Evolutionary conservation across 1,284 basidiomycete genomes (phyloP).

Genomic region (Naganishia cerealis): DNA sequence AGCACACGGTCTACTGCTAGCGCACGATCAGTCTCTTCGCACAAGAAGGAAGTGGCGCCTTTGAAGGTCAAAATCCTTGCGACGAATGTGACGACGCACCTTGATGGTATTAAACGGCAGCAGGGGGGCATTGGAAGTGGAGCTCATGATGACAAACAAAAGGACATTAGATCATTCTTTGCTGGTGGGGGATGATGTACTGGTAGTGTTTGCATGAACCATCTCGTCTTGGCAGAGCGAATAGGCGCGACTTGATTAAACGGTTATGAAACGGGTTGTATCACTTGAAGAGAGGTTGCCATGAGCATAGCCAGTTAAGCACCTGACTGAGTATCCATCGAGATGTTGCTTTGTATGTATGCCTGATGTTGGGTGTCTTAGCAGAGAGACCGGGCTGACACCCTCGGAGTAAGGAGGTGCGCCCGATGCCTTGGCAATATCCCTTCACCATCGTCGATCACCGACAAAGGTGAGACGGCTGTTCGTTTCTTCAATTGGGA

Average conservation of each 20-base stretch:
- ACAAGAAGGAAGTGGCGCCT: slow-evolving; percentile 33
- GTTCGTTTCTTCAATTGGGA: background rate
- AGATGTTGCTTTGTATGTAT: no score
- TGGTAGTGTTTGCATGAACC: background rate
- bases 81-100: slow-evolving; percentile 52
- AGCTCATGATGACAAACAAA: slow-evolving; percentile 71
- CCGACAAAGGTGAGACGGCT: slow-evolving; percentile 27
- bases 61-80: slow-evolving; percentile 45
- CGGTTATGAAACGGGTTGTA: no score
- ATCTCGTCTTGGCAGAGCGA: background rate
- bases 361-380: no score
- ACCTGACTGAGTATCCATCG: no score
- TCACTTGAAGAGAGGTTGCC: no score
- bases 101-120: slow-evolving; percentile 62
- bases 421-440: background rate
- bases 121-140: slow-evolving; percentile 72
- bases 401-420: background rate
- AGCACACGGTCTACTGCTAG: slow-evolving; percentile 14
- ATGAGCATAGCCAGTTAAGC: no score
- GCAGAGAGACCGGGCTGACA: no score
- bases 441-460: slow-evolving; percentile 21
- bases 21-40: background rate
- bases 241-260: background rate
- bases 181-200: slow-evolving; percentile 55
- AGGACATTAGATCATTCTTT: slow-evolving; percentile 74